Evolutionary conservation across 2,329 filamentous ascomycete genomes (phyloP).

Genomic region (Alternaria metachromatica): DNA sequence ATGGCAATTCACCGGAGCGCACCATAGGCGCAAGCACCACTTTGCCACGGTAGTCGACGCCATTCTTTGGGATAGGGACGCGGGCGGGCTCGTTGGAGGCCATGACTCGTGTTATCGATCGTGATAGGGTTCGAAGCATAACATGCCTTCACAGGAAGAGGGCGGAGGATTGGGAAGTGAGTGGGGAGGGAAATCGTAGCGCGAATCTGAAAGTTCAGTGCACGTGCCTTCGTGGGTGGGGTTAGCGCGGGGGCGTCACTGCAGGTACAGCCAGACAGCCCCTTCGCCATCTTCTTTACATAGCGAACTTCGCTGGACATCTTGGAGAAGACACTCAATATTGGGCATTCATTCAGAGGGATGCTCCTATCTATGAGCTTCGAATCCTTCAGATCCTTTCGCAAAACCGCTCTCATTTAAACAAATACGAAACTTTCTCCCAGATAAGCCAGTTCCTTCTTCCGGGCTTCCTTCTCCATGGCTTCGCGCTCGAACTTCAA

Average conservation of each 20-base stretch:
- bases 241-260: conserved; percentile 4
- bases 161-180: background rate
- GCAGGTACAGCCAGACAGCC: background rate
- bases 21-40: conserved; percentile 98
- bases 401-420: too few species aligned
- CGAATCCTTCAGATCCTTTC: too few species aligned
- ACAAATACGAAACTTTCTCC: too few species aligned
- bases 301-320: background rate
- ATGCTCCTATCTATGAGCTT: too few species aligned
- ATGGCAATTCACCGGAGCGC: conserved; percentile 93
- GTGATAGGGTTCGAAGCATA: conserved; percentile 48
- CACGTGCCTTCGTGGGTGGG: conserved; percentile 10
- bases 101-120: conserved; percentile 40
- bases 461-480: too few species aligned
- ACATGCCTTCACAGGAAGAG: conserved; percentile 33
- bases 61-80: conserved; percentile 84
- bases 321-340: background rate
- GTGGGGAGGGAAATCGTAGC: conserved; percentile 5
- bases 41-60: conserved; percentile 93
- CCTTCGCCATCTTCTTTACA: background rate
- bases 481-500: too few species aligned
- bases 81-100: conserved; percentile 53
- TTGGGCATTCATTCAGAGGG: too few species aligned
- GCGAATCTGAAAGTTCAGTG: conserved; percentile 16
- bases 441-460: too few species aligned